These are phyloP conservation scores for Nakaseomyces glabratus DNA, from an alignment of 1,139 yeast genomes.

Conservation along the genomic window DNA sequence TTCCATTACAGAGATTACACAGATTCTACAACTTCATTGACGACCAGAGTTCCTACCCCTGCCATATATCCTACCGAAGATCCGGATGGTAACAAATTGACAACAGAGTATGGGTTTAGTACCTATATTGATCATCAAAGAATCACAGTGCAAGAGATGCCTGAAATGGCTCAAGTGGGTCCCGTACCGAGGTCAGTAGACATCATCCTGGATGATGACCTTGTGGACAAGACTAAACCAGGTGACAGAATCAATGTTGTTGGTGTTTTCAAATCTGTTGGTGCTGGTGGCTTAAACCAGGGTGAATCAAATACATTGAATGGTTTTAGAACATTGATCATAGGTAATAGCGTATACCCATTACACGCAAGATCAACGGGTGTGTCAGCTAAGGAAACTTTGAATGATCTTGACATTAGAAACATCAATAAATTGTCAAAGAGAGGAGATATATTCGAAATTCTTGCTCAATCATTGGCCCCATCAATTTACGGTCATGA, in stretches of 20 bases:
- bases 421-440: constrained; percentile 74
- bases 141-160: constrained; percentile 93
- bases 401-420: constrained; percentile 77
- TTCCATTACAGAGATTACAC: constrained; percentile 88
- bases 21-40: constrained; percentile 87
- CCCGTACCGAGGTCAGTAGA: constrained; percentile 92
- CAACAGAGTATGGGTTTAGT: constrained; percentile 88
- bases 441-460: constrained; percentile 61
- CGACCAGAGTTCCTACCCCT: constrained; percentile 55
- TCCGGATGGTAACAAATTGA: constrained; percentile 75
- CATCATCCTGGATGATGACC: constrained; percentile 83
- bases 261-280: constrained; percentile 88
- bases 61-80: constrained; percentile 94
- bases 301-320: constrained; percentile 43
- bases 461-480: constrained; percentile 78
- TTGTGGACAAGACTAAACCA: constrained; percentile 87
- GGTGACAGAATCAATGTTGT: constrained; percentile 94
- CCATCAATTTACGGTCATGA: constrained; percentile 95
- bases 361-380: constrained; percentile 84
- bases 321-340: constrained; percentile 67
- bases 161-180: constrained; percentile 97
- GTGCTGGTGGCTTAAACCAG: constrained; percentile 49
- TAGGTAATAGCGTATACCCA: constrained; percentile 85
- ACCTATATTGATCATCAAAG: constrained; percentile 93
- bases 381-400: constrained; percentile 63